Evolutionary conservation across 2,329 filamentous ascomycete genomes (phyloP), one percentile per base, ranked within the genome.

Genomic region (Calonectria montana): DNA sequence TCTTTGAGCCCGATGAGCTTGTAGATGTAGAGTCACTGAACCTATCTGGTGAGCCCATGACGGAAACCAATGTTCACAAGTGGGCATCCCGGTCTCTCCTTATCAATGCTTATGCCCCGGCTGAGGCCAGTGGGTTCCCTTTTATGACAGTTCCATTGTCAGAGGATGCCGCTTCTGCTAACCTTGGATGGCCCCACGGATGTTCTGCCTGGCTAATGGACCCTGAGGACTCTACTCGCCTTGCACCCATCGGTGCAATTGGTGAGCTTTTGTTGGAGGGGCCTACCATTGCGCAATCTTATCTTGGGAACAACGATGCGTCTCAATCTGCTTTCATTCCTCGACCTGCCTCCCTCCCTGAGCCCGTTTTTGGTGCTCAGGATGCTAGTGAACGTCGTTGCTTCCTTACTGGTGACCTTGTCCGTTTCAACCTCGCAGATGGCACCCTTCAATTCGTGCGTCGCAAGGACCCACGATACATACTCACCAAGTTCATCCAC

Each of bases 161-260:
- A 9, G 53, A 59, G 10, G 53, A 59, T 39, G 53, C 53, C 13
- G 21, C 29, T 4, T 59, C 70, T 41, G 2, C 43, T 21, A 65
- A 72, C 70, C 65, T 70, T 27, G 70, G 70, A 35, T 72, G 70
- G 70, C 67, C 70, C 5, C 70, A 67, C 0, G 70, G 70, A 23
- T 72, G 70, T 57, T 67, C 70, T 21, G 62, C 61, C 23, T 72
- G 70, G 70, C 37, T 73, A 16, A 67, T 73, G 48, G 68, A 73
- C 35, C 57, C 68, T 10, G 45, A 67, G 29, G 68, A 73, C 48
- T 50, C 68, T 43, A 53, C 63, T 4, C 68, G 64, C 3, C 71
- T 73, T 8, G 64, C 48, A 5, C 71, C 71, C 8, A 69, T 65
- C 6, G 71, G 71, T 53, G 71, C 68, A 6, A 59, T 57, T 45